Evolutionary conservation across 2,329 filamentous ascomycete species (phyloP).

Genomic region (Aspergillus sp.): DNA sequence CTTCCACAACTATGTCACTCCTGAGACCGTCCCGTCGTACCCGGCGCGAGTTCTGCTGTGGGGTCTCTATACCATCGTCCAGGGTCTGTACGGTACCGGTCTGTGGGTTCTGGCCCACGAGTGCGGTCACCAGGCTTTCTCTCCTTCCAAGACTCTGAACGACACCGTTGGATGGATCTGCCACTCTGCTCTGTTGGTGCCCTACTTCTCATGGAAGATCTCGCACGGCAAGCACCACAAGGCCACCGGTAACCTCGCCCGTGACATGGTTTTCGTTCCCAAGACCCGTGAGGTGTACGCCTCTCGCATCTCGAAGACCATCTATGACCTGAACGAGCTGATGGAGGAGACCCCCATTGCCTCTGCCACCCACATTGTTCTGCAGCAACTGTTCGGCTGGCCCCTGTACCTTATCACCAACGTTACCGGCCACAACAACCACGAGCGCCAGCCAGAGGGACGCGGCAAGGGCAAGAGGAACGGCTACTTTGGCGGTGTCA

Average conservation of each 20-base stretch:
- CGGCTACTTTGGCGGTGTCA: conserved; percentile 76
- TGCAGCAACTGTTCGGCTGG: conserved; percentile 91
- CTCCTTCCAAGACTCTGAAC: conserved; percentile 84
- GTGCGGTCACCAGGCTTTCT: conserved; percentile 97
- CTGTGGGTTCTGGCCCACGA: conserved; percentile 97
- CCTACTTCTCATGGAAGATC: conserved; percentile 99
- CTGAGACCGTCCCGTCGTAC: conserved; percentile 73
- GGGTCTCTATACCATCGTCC: conserved; percentile 72
- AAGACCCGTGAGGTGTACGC: conserved; percentile 83
- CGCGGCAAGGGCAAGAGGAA: conserved; percentile 92
- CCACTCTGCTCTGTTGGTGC: conserved; percentile 85
- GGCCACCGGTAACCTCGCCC: conserved; percentile 93
- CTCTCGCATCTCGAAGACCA: conserved; percentile 67
- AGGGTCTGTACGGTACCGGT: conserved; percentile 91
- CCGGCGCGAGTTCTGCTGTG: conserved; percentile 65
- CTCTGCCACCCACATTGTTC: conserved; percentile 71
- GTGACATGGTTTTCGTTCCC: conserved; percentile 99
- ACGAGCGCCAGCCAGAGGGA: conserved; percentile 86
- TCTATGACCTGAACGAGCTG: conserved; percentile 82
- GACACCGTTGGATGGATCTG: conserved; percentile 89
- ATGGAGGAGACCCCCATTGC: conserved; percentile 91
- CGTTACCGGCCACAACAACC: conserved; percentile 93
- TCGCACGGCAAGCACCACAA: conserved; percentile 99
- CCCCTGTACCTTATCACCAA: conserved; percentile 87
- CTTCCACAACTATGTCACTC: conserved; percentile 87